Evolutionary conservation across 306 rosid species (phyloP).

Genomic region (Cucumis cinereus): DNA sequence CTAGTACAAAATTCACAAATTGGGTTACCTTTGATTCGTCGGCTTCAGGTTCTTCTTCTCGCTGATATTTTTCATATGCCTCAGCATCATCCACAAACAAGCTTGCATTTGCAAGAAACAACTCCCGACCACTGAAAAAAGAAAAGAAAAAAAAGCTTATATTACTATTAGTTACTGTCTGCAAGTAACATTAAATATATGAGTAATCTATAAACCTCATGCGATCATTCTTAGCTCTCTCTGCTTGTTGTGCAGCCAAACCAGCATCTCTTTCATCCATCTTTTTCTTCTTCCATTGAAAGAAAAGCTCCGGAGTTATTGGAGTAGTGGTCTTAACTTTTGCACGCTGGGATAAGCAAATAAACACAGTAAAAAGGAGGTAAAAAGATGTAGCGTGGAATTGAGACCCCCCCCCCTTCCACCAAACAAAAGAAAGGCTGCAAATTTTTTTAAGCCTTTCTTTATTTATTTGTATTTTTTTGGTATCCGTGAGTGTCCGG

Average conservation of each 20-base stretch:
- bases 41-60: slow-evolving; percentile 45
- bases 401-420: neutral
- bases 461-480: neutral
- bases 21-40: slow-evolving; percentile 42
- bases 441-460: neutral
- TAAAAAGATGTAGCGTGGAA: neutral
- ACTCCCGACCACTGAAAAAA: slow-evolving; percentile 47
- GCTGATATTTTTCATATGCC: slow-evolving; percentile 74
- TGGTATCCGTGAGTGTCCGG: too few species aligned
- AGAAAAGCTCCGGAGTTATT: slow-evolving; percentile 69
- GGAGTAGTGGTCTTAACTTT: slow-evolving; percentile 61
- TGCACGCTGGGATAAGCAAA: slow-evolving; percentile 48
- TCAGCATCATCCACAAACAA: slow-evolving; percentile 94
- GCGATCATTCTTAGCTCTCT: slow-evolving; percentile 92
- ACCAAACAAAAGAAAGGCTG: neutral
- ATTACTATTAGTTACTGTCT: neutral
- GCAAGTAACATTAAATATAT: neutral
- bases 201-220: slow-evolving; percentile 51
- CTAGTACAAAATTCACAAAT: neutral
- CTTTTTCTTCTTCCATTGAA: slow-evolving; percentile 85
- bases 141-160: neutral
- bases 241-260: slow-evolving; percentile 77
- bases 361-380: neutral
- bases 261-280: slow-evolving; percentile 79
- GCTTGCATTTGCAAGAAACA: slow-evolving; percentile 83